Base-by-base conservation (phyloP, 257 asterid species). In the Capsicum baccatum region DNA sequence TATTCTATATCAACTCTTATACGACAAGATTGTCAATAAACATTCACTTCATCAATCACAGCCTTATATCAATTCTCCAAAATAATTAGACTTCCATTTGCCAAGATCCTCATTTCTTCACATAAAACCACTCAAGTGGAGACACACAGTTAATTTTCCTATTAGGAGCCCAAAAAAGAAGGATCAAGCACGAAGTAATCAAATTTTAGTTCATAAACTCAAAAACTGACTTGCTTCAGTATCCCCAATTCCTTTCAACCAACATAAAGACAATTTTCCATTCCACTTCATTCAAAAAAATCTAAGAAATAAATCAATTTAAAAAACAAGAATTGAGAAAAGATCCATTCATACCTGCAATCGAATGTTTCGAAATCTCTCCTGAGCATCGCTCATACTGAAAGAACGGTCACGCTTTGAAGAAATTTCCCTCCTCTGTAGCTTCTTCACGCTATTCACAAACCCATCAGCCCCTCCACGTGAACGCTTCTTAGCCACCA, bases 401-500 rank as follows among this genome's bases (percentile, higher is more conserved):
- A 84, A 84, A 8, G 87, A 60, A 69, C 81, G 84, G 63, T 68
- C 80, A 55, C 79, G 85, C 85, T 73, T 81, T 10, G 85, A 85
- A 35, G 57, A 74, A 83, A 85, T 85, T 62, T 81, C 83, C 78
- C 85, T 81, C 78, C 85, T 13, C 37, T 85, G 85, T 62, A 85
- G 85, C 85, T 85, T 85, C 84, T 56, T 84, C 54, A 80, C 87
- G 58, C 87, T 69, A 35, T 85, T 81, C 63, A 84, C 63, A 79
- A 93, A 92, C 71, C 95, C 98, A 87, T 96, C 99, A 57, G 85
- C 79, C 54, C 90, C 92, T 59, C 98, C 91, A 71, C 96, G 98
- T 5, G 96, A 92, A 79, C 98, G 92, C 93, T 96, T 96, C 92
- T 92, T 95, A 64, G 98, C 97, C 92, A 93, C 91, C 91, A 94